Evolutionary conservation across 2,329 filamentous ascomycete species (phyloP).

Genomic region (Aspergillus tamarii): DNA sequence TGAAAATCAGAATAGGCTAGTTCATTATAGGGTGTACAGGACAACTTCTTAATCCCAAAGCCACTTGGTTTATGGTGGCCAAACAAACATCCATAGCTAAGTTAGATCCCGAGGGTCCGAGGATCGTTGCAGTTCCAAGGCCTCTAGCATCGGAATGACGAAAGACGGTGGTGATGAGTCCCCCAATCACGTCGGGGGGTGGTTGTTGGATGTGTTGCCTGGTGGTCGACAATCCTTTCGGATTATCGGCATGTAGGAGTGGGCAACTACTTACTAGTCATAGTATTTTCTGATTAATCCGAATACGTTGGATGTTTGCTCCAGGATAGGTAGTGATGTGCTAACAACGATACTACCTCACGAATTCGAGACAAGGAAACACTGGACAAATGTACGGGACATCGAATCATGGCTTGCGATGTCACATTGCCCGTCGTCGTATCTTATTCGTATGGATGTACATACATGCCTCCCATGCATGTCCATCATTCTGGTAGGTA

Average conservation of each 20-base stretch:
- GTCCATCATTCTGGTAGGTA: background rate
- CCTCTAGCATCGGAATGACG: slow-evolving; percentile 13
- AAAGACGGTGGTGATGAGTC: slow-evolving; percentile 6
- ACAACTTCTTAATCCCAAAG: background rate
- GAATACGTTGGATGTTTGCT: background rate
- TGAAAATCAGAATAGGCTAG: background rate
- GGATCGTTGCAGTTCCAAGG: slow-evolving; percentile 10
- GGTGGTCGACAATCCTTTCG: slow-evolving; percentile 10
- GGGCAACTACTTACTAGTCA: background rate
- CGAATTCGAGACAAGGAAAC: background rate
- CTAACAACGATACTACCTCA: background rate
- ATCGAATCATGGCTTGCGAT: background rate
- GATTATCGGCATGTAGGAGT: slow-evolving; percentile 7
- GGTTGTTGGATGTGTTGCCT: slow-evolving; percentile 7
- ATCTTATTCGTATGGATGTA: background rate
- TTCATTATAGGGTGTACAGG: background rate
- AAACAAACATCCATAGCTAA: slow-evolving; percentile 1
- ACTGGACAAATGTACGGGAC: background rate
- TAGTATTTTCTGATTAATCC: background rate
- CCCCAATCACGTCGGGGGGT: slow-evolving; percentile 8
- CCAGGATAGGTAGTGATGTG: slow-evolving; percentile 2
- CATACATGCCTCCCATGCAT: background rate
- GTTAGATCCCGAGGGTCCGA: slow-evolving; percentile 1
- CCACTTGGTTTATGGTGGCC: background rate
- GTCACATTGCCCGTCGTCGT: background rate